Percentiles rank a stretch among this genome's conserved stretches.
These are phyloP conservation scores for Zhuliangozyma blackwelliae DNA, from an alignment of 1,139 yeast species.

Conservation along the genomic window DNA sequence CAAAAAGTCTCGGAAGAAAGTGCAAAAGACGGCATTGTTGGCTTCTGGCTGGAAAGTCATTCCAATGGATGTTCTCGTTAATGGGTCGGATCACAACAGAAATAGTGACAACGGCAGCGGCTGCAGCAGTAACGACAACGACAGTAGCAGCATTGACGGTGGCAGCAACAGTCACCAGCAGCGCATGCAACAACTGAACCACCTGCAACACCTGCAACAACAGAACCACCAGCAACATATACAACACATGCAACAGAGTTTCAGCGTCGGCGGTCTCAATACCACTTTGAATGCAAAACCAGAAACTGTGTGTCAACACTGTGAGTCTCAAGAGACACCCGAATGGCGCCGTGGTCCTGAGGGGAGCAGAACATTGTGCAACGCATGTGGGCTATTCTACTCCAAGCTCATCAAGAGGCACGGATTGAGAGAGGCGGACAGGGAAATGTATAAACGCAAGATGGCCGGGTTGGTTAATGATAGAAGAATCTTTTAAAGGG, in stretches of 20 bases:
- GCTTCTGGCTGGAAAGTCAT: constrained; percentile 11
- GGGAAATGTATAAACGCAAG: constrained; percentile 23
- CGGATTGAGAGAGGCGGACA: constrained; percentile 22
- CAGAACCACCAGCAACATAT: background rate
- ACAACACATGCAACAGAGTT: constrained; percentile 1
- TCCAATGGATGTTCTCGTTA: constrained; percentile 9
- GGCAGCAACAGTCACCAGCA: too few relatives aligned
- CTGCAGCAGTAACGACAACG: too few relatives aligned
- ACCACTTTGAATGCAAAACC: constrained; percentile 15
- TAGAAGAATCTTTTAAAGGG: constrained; percentile 14
- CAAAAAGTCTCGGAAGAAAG: constrained; percentile 2
- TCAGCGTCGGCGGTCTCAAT: constrained; percentile 15
- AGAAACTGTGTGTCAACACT: constrained; percentile 22
- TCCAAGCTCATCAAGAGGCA: constrained; percentile 27
- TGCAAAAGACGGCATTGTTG: constrained; percentile 1
- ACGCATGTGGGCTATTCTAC: constrained; percentile 44
- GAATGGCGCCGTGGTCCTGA: constrained; percentile 47
- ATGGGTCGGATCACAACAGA: too few relatives aligned
- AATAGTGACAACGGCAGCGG: too few relatives aligned
- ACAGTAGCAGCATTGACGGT: too few relatives aligned
- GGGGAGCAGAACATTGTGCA: constrained; percentile 41
- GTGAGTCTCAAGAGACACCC: constrained; percentile 33
- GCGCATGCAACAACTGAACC: too few relatives aligned
- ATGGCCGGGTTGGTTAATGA: constrained; percentile 17
- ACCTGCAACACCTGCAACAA: constrained; percentile 1